Evolutionary conservation across 192 early-diverging fungal genomes (phyloP), one percentile per base, ranked within the genome.

Genomic region (Jimgerdemannia flammicorona): DNA sequence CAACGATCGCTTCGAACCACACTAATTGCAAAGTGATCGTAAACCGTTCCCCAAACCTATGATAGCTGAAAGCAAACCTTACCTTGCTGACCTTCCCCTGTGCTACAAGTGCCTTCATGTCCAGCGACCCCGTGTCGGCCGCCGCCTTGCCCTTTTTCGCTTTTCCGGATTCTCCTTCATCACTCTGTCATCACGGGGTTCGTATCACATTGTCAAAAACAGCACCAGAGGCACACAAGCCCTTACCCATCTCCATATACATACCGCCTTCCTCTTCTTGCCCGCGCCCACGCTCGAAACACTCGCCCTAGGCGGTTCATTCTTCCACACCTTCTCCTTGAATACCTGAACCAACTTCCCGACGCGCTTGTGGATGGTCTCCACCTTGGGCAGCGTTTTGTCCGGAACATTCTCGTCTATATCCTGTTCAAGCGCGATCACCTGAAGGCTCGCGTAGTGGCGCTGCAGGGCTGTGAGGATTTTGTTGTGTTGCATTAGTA

Each of bases 401-500:
- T 74, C 77, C 10, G 77, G 54, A 0, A 80, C 75, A 44, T 85
- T 78, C 73, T 85, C 75, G 8, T 82, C 81, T 71, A 85, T 77
- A 10, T 82, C 81, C n/a, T 77, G 81, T 63, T 78, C 76, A 3
- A 82, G 72, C 4, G 84, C 84, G 3, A 81, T 82, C 0, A 74
- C 80, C 40, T 80, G 78, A 19, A 85, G 70, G 3, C 80, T 79
- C 43, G 79, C 78, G 70, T 75, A 85, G 63, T 82, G 81, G 65
- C 80, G 76, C 43, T 80, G 76, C n/a, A 85, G 72, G 17, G 79
- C 81, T 84, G 67, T 69, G 77, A 4, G 67, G 29, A 9, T 10
- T 7, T 9, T 19, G 40, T 68, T 6, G 29, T 6, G 40, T 41
- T 2, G 67, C 67, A 68, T 42, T 29, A 40, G 43, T 59, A 70